Percentiles rank a stretch among this genome's conserved stretches.
These are phyloP conservation scores for Suhomyces sp. DNA, from an alignment of 805 yeast species.

Conservation along the genomic window DNA sequence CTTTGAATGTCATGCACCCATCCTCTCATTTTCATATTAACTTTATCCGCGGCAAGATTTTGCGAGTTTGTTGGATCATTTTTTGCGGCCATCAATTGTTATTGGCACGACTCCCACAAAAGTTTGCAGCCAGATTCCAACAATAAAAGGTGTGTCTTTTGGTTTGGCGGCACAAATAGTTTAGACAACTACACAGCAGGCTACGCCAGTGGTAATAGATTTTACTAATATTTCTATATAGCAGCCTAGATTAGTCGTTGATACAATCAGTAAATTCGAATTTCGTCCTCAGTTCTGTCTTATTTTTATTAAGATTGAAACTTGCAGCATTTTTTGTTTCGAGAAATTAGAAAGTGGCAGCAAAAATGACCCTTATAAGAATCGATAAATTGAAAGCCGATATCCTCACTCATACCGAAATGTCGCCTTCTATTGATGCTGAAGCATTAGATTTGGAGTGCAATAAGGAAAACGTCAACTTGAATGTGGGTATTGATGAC, in stretches of 20 bases:
- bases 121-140: constrained; percentile 4
- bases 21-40: neutral
- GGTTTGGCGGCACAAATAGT: neutral
- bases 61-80: neutral
- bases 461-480: neutral
- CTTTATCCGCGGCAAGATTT: neutral
- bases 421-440: neutral
- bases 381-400: neutral
- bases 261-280: neutral
- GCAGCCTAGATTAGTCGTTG: neutral
- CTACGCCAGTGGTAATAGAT: neutral
- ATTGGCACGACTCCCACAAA: neutral
- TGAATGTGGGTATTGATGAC: neutral
- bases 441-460: neutral
- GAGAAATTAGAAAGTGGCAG: neutral
- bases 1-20: neutral
- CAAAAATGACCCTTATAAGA: neutral
- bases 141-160: constrained; percentile 1
- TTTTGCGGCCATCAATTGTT: neutral
- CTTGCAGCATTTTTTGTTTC: neutral
- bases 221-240: neutral
- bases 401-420: neutral
- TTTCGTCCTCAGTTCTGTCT: neutral
- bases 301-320: neutral
- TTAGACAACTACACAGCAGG: neutral